These are phyloP conservation scores for Pythium sp. DNA, from an alignment of 352 stramenopile species.

Conservation along the genomic window DNA sequence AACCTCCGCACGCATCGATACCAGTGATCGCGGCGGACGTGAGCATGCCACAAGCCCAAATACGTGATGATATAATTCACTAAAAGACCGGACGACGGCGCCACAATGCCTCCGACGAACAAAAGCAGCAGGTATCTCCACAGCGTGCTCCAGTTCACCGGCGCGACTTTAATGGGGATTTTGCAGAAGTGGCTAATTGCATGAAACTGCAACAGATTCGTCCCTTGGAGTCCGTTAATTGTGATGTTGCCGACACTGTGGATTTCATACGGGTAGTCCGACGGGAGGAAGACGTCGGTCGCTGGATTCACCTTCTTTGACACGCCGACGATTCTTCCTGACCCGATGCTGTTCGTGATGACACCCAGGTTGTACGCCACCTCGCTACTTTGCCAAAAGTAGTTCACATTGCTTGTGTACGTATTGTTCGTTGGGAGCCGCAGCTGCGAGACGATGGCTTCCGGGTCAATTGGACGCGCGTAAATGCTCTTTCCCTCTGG, in stretches of 20 bases:
- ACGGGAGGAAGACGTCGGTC: constrained; percentile 51
- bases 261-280: constrained; percentile 28
- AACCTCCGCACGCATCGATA: constrained; percentile 70
- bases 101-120: constrained; percentile 70
- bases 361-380: constrained; percentile 56
- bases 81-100: constrained; percentile 54
- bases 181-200: constrained; percentile 50
- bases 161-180: constrained; percentile 57
- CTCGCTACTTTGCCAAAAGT: constrained; percentile 67
- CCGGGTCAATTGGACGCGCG: constrained; percentile 24
- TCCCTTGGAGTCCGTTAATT: constrained; percentile 43
- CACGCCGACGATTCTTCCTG: constrained; percentile 55
- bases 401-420: constrained; percentile 50
- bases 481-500: constrained; percentile 50
- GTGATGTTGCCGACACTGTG: constrained; percentile 44
- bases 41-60: constrained; percentile 76
- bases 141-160: constrained; percentile 54
- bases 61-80: constrained; percentile 82
- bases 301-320: constrained; percentile 56
- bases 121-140: constrained; percentile 69
- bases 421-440: constrained; percentile 39
- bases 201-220: constrained; percentile 44
- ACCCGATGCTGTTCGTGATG: constrained; percentile 57
- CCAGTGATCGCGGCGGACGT: constrained; percentile 83
- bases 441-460: constrained; percentile 52